Base-by-base conservation (phyloP, 805 yeast genomes). In the Yarrowia keelungensis region DNA sequence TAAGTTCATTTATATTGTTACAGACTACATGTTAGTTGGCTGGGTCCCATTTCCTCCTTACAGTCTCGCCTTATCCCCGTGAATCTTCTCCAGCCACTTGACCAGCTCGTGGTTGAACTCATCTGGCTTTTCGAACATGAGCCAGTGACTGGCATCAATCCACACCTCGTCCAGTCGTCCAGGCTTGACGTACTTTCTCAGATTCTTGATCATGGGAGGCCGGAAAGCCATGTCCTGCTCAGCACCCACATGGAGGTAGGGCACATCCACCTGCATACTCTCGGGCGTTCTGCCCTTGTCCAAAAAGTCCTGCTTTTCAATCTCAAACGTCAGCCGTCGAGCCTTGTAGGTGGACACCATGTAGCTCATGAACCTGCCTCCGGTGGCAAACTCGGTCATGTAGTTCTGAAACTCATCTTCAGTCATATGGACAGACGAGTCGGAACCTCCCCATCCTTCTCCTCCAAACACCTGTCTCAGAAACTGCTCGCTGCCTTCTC, bases 381-480 rank as follows among this genome's bases (percentile, higher is more conserved):
- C 69, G 11, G 22, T 39, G 4, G 42, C 67, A 58, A 58, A 66
- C 50, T 66, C 69, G 38, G 46, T 58, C 51, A 66, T 35, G n/a
- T 66, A 66, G 16, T 35, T 42, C 26, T 66, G 68, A 15, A 66
- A 58, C 69, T 66, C 69, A 5, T 11, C 35, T 14, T 66, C 69
- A 12, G 68, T 15, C 67, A 66, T 56, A 8, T n/a, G 42, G 10
- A 22, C 16, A 3, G 41, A 22, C 10, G 11, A 15, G 5, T 36
- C 42, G 1, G 39, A 5, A 2, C 15, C 68, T 2, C 51, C 64
- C 49, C 49, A 43, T 1, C 42, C 65, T 11, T 16, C 32, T 8
- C 22, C 51, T 22, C 41, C 50, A 66, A 56, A 66, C 9, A 51
- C 42, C 9, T 41, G 36, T 22, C 69, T 16, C 41, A 66, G 19